These are phyloP conservation scores for Tetramitus jugosus DNA, from an alignment of 208 protist genomes.

Conservation along the genomic window DNA sequence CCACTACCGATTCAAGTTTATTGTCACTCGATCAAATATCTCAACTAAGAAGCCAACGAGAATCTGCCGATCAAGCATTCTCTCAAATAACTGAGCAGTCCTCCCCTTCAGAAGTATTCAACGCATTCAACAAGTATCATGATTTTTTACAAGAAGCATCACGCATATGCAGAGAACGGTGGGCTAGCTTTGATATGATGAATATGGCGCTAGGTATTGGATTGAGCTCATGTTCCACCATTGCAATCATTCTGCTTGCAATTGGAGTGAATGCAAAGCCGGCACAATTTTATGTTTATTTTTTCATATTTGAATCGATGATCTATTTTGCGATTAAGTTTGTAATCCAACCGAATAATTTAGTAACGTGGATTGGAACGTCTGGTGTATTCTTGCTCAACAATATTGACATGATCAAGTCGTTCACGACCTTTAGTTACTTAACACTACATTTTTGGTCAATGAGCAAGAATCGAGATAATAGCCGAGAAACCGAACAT, in stretches of 20 bases:
- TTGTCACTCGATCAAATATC: background rate
- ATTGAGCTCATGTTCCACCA: background rate
- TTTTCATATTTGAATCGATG: background rate
- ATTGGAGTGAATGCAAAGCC: background rate
- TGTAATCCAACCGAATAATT: too few species aligned
- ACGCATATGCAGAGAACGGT: conserved; percentile 9
- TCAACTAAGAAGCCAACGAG: background rate
- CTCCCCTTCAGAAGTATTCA: background rate
- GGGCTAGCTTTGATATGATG: conserved; percentile 9
- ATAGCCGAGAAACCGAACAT: background rate
- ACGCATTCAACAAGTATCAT: background rate
- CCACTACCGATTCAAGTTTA: background rate
- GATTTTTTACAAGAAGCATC: background rate
- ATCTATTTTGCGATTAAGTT: background rate
- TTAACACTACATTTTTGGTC: background rate
- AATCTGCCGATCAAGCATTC: background rate
- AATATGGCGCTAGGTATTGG: background rate
- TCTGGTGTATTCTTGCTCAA: too few species aligned
- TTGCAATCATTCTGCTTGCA: background rate
- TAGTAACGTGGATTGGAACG: too few species aligned
- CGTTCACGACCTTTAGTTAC: background rate
- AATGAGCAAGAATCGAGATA: background rate
- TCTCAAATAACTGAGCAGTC: background rate
- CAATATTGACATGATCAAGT: background rate
- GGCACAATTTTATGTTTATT: background rate